These are phyloP conservation scores for Elaeis oleifera DNA, from an alignment of 202 grass and related monocot genomes.

Conservation along the genomic window DNA sequence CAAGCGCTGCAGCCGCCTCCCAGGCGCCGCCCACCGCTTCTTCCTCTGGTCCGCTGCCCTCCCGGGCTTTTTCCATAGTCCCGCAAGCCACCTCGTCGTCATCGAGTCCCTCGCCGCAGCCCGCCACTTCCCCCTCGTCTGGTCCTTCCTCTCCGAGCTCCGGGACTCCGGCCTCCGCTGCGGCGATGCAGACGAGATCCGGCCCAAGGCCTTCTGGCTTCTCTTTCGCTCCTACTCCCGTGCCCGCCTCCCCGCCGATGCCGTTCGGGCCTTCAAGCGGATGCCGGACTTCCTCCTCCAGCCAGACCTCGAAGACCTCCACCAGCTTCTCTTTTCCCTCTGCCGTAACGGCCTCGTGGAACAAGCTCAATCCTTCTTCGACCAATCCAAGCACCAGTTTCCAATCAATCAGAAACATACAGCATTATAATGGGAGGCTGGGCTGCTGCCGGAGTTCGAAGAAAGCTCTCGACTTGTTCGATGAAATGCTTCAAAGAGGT, in stretches of 20 bases:
- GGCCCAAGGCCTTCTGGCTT: conserved; percentile 46
- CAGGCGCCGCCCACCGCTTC: conserved; percentile 55
- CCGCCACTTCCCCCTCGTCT: conserved; percentile 59
- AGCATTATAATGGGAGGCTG: conserved; percentile 74
- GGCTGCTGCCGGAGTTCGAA: conserved; percentile 36
- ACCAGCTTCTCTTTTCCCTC: conserved; percentile 51
- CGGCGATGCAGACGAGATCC: conserved; percentile 11
- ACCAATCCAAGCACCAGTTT: conserved; percentile 25
- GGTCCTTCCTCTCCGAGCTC: conserved; percentile 61
- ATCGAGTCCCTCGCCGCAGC: conserved; percentile 42
- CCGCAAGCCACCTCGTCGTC: conserved; percentile 42
- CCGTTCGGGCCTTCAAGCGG: conserved; percentile 45
- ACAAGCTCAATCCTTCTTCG: conserved; percentile 56
- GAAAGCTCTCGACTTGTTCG: conserved; percentile 42
- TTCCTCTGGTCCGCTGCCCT: conserved; percentile 51
- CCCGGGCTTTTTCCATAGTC: conserved; percentile 29
- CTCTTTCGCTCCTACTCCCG: conserved; percentile 67
- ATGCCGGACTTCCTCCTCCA: conserved; percentile 53
- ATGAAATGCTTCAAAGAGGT: conserved; percentile 56
- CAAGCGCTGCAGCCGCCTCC: conserved; percentile 55
- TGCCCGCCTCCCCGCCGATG: conserved; percentile 49
- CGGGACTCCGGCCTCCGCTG: conserved; percentile 2
- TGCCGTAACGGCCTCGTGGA: conserved; percentile 59
- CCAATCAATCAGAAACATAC: conserved; percentile 38
- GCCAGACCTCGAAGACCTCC: conserved; percentile 37